Conservation (phyloP, 345 rosid genomes). For the Aurinia saxatilis region DNA sequence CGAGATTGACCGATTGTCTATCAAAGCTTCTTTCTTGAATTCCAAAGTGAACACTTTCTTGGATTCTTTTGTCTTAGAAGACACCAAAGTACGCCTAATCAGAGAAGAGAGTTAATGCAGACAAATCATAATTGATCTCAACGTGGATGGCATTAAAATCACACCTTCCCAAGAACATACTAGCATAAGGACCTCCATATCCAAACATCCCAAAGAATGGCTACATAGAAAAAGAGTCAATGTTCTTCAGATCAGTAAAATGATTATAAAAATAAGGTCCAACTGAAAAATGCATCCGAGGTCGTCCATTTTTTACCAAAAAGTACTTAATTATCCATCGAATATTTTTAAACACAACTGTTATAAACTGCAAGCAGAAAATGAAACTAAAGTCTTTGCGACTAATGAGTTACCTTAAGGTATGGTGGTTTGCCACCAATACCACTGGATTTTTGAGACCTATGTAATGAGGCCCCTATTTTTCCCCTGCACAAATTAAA, state of each 20-base stretch:
- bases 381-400: not conserved
- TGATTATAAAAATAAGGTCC: not conserved
- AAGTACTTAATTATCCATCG: not conserved
- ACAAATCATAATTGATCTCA: not conserved
- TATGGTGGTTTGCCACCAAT: slow-evolving; percentile 69
- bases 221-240: slow-evolving; percentile 6
- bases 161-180: slow-evolving; percentile 28
- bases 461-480: slow-evolving; percentile 66
- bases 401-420: slow-evolving; percentile 39
- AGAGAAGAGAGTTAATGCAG: slow-evolving; percentile 4
- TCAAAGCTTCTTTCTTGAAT: slow-evolving; percentile 42
- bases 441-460: slow-evolving; percentile 37
- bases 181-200: slow-evolving; percentile 23
- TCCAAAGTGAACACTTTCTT: slow-evolving; percentile 38
- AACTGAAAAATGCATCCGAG: not conserved
- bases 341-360: not conserved
- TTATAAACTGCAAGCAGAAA: not conserved
- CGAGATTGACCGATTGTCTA: slow-evolving; percentile 19
- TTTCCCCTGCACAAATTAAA: slow-evolving; percentile 52
- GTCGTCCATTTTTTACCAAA: not conserved
- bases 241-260: slow-evolving; percentile 1
- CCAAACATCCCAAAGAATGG: slow-evolving; percentile 30
- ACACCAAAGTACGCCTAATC: slow-evolving; percentile 39
- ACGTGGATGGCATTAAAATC: not conserved
- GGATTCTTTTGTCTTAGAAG: slow-evolving; percentile 48